A percentile compares a stretch with the other conserved stretches of the same genome.
These are phyloP conservation scores for Chlamydomonas incerta DNA, from an alignment of 139 green algal genomes.

Conservation along the genomic window DNA sequence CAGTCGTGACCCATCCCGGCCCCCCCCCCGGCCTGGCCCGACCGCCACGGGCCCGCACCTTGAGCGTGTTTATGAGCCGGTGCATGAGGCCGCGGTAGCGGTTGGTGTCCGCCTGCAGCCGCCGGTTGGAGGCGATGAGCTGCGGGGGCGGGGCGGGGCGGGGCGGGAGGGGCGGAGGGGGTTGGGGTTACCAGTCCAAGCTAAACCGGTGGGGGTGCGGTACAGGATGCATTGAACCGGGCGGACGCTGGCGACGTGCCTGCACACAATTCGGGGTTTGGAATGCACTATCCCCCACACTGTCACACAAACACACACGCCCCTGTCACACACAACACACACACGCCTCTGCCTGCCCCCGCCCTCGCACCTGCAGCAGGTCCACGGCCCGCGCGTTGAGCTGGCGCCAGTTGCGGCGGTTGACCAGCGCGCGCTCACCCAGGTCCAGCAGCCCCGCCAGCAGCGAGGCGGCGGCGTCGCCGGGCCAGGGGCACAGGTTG, in stretches of 20 bases:
- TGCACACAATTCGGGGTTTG: too few species aligned
- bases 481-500: slow-evolving; percentile 40
- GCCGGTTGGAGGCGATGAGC: slow-evolving; percentile 22
- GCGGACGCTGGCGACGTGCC: too few species aligned
- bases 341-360: background rate
- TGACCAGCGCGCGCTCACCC: slow-evolving; percentile 35
- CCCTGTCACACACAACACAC: background rate
- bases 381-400: slow-evolving; percentile 41
- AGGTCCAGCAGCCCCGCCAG: slow-evolving; percentile 31
- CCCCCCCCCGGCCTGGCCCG: too few species aligned
- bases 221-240: too few species aligned
- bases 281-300: too few species aligned
- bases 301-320: background rate
- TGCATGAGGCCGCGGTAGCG: slow-evolving; percentile 44
- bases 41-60: slow-evolving; percentile 4
- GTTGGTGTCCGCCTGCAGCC: slow-evolving; percentile 31
- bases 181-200: too few species aligned
- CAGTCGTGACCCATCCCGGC: too few species aligned
- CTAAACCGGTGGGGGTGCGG: too few species aligned
- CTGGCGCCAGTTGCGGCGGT: slow-evolving; percentile 39
- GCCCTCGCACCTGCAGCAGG: slow-evolving; percentile 15
- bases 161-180: background rate
- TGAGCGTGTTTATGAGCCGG: slow-evolving; percentile 51
- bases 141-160: background rate
- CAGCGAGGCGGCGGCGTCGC: slow-evolving; percentile 33